A percentile compares a stretch with the other conserved stretches of the same genome.
These are phyloP conservation scores for Prunella vulgaris DNA, from an alignment of 257 asterid species.

Conservation along the genomic window DNA sequence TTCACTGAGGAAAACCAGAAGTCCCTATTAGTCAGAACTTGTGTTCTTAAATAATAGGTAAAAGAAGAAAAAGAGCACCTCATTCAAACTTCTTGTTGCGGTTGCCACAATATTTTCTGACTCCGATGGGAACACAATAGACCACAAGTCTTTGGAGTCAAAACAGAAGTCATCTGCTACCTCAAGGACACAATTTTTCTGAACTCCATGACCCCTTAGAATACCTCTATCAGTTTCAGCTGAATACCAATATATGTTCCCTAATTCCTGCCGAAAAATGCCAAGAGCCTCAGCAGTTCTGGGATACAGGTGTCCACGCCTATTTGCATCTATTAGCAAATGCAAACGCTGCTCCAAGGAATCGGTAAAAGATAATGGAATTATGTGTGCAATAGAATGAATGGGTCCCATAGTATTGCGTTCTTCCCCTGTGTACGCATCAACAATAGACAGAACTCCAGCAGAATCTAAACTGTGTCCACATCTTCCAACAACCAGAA, in stretches of 20 bases:
- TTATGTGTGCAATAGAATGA: slow-evolving; percentile 71
- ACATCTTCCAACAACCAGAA: slow-evolving; percentile 87
- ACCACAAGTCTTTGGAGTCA: slow-evolving; percentile 65
- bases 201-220: slow-evolving; percentile 73
- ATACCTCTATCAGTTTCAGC: slow-evolving; percentile 57
- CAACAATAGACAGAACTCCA: slow-evolving; percentile 78
- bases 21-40: background rate
- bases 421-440: slow-evolving; percentile 83
- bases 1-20: slow-evolving; percentile 9
- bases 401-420: slow-evolving; percentile 46
- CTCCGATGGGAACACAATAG: slow-evolving; percentile 81
- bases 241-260: slow-evolving; percentile 85
- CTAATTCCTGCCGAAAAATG: slow-evolving; percentile 58
- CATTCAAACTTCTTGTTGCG: slow-evolving; percentile 67
- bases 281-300: slow-evolving; percentile 80
- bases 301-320: slow-evolving; percentile 73
- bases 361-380: slow-evolving; percentile 83
- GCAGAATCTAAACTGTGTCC: slow-evolving; percentile 57
- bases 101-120: slow-evolving; percentile 84
- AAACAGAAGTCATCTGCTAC: slow-evolving; percentile 66
- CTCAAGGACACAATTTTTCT: slow-evolving; percentile 45
- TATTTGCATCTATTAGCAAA: slow-evolving; percentile 61
- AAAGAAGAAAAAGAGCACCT: slow-evolving; percentile 47
- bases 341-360: slow-evolving; percentile 84
- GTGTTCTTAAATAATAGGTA: slow-evolving; percentile 2